A percentile compares a stretch with the other conserved stretches of the same genome.
Evolutionary conservation across 257 asterid species (phyloP).

Genomic region (Lithospermum erythrorhizon): DNA sequence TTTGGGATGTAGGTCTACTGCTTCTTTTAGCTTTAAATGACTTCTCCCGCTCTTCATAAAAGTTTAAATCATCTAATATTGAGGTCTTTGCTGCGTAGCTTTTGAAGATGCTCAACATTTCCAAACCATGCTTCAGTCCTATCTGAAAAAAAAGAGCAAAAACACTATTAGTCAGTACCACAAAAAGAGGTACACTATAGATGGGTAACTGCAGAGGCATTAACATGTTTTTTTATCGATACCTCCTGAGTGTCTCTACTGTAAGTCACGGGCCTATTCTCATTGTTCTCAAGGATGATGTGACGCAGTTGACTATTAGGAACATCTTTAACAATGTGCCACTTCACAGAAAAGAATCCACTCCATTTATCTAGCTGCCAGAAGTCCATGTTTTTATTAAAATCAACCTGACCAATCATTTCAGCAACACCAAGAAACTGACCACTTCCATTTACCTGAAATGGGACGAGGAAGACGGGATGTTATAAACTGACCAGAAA

Average conservation of each 20-base stretch:
- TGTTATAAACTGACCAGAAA: too few species aligned
- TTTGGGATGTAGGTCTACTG: background rate
- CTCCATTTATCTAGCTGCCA: conserved; percentile 91
- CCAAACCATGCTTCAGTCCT: conserved; percentile 51
- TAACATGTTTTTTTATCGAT: background rate
- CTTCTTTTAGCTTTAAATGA: conserved; percentile 5
- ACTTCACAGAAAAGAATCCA: conserved; percentile 72
- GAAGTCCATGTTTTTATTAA: conserved; percentile 55
- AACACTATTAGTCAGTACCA: background rate
- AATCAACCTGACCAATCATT: conserved; percentile 69
- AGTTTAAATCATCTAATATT: conserved; percentile 59
- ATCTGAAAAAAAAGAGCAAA: conserved; percentile 20
- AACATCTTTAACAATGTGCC: conserved; percentile 78
- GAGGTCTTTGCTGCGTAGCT: conserved; percentile 44
- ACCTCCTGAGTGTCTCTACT: conserved; percentile 89
- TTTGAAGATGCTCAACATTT: conserved; percentile 50
- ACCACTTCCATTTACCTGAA: conserved; percentile 64
- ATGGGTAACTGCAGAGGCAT: background rate
- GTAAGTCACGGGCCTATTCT: conserved; percentile 63
- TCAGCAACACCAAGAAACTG: conserved; percentile 75
- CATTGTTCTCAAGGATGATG: conserved; percentile 61
- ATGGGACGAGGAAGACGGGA: background rate
- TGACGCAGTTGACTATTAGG: conserved; percentile 66
- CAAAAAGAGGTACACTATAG: background rate
- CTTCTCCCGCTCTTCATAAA: conserved; percentile 62